phyloP scores from a whole-genome alignment of 129 eudicot species.

The Erigeron canadensis region DNA sequence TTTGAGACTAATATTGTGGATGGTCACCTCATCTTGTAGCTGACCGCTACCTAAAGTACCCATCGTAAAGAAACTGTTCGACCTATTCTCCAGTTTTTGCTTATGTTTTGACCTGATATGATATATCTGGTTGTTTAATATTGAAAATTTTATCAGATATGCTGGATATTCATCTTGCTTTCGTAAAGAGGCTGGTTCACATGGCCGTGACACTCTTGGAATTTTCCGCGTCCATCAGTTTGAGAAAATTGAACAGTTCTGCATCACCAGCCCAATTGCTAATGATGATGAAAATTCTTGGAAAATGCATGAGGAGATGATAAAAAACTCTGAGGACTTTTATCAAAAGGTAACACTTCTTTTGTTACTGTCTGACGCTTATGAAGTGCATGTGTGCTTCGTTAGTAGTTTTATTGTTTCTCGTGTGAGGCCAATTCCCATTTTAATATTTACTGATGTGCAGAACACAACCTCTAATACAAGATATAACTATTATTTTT shows the following conservation, averaged over 20 bases:
- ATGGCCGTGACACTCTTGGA: slow-evolving; percentile 97
- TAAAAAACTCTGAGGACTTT: slow-evolving; percentile 86
- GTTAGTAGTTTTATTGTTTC: too few relatives aligned
- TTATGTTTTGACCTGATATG: background rate
- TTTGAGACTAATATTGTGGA: too few relatives aligned
- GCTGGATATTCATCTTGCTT: slow-evolving; percentile 97
- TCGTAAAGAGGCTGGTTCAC: slow-evolving; percentile 98
- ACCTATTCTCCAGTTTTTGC: background rate
- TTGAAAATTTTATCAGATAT: slow-evolving; percentile 46
- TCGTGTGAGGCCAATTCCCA: too few relatives aligned
- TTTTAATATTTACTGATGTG: too few relatives aligned
- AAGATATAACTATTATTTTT: too few relatives aligned
- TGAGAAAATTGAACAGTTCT: slow-evolving; percentile 92
- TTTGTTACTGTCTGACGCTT: background rate
- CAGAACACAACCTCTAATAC: too few relatives aligned
- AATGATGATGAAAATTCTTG: slow-evolving; percentile 51
- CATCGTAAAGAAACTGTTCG: too few relatives aligned
- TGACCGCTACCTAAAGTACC: too few relatives aligned
- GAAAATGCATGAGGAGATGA: slow-evolving; percentile 96
- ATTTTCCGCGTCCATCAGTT: slow-evolving; percentile 96
- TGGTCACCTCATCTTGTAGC: too few relatives aligned
- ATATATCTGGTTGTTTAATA: slow-evolving; percentile 7
- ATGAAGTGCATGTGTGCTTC: too few relatives aligned
- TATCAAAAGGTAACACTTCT: slow-evolving; percentile 59
- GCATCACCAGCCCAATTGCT: slow-evolving; percentile 76